Evolutionary conservation across 2,329 filamentous ascomycete species (phyloP), one percentile per base, ranked within the genome.

Genomic region (Fusarium xyrophilum): DNA sequence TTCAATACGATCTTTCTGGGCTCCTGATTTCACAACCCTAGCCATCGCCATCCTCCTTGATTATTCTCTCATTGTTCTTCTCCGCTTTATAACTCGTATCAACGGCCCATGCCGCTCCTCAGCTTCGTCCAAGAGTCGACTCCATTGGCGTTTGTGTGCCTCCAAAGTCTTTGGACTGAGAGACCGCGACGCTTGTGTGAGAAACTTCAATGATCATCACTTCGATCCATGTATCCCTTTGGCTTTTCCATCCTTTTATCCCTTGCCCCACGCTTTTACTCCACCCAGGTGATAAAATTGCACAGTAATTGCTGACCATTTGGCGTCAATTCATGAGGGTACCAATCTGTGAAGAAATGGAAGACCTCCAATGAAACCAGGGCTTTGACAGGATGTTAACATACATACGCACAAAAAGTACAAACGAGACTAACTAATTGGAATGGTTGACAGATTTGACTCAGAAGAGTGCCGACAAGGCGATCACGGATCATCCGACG

Each of bases 381-480:
- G 56, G 39, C 56, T 57, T 65, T 58, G 60, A 62, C 63, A 72
- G 58, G 71, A 52, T 70, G 50, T 53, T 63, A 52, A 60, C 56
- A 70, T 56, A 60, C 57, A 70, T 56, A 58, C 58, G 56, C 36
- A 50, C 32, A 59, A 68, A 73, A 74, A 72, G 72, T 54, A 74
- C 74, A 73, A 74, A 32, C 30, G 48, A 68, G 59, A 60, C 70
- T 74, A 68, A 60, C 70, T 74, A 68, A 73, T 65, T 64, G 65
- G 59, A 66, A 70, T 67, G 56, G 62, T 68, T 74, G 72, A 74
- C 72, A 74, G 72, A 65, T 74, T 74, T 72, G 69, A 74, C 67
- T 73, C 72, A 70, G 57, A 70, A 68, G 52, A 72, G 54, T 69
- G 63, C 67, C 63, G 57, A 60, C 51, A 68, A 71, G 58, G 51